Evolutionary conservation across 2,329 filamentous ascomycete genomes (phyloP), one percentile per base, ranked within the genome.

Genomic region (Penicillium crustosum): DNA sequence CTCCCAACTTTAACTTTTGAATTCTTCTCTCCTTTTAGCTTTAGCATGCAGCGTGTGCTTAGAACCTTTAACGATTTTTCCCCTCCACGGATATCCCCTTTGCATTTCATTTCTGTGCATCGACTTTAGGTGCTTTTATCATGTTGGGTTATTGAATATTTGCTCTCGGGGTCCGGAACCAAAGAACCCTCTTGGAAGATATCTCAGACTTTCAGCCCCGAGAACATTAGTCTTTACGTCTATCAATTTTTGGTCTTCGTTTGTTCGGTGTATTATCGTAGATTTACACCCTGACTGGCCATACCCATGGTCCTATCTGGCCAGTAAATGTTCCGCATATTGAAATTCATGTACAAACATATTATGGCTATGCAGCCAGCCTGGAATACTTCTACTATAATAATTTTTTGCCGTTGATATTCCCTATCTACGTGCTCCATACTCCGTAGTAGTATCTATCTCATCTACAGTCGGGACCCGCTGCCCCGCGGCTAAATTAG

Each of bases 21-120:
- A 47, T 50, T 48, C 54, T 44, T 58, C 48, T 59, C 48, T 57
- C 49, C 36, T 58, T 63, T 55, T 48, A 58, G 61, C 51, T 60
- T 68, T 69, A 73, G 70, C 70, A 68, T 72, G 61, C 66, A 71
- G 70, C 68, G 64, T 65, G 54, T 68, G 62, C 61, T 66, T 64
- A 60, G 58, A 67, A 65, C 56, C 54, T 55, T 69, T 61, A 69
- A 57, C 62, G 60, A 69, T 59, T 61, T 64, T 62, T 60, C 55
- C 66, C 58, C 63, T 3, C 42, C 53, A 63, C 62, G 63, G 67
- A 73, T 72, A 72, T 72, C 68, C 66, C 66, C 56, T 65, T 55
- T 53, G 60, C 63, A 63, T 65, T 63, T 61, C 62, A 54, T 52
- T 52, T 55, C 36, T 62, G 52, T 55, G 48, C 50, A 47, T 61